A percentile compares a stretch with the other conserved stretches of the same genome.
These are phyloP conservation scores for Penicillium sp. DNA, from an alignment of 2,329 filamentous ascomycete species.

Conservation along the genomic window DNA sequence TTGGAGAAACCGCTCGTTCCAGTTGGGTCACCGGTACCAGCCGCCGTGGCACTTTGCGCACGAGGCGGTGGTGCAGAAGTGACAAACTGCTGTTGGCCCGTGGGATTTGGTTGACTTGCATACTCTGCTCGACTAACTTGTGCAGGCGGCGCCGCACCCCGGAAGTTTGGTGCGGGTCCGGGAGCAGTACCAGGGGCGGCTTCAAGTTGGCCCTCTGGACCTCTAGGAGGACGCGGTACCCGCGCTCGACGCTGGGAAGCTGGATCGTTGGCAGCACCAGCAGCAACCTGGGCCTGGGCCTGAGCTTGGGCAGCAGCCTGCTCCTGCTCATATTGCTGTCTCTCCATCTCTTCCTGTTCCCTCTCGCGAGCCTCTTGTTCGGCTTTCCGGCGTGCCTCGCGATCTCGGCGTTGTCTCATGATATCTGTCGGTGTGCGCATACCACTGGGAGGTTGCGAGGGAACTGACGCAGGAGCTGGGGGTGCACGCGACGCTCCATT, in stretches of 20 bases:
- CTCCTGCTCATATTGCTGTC: conserved; percentile 42
- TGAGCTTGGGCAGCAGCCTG: conserved; percentile 26
- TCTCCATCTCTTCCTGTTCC: conserved; percentile 54
- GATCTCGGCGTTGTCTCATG: conserved; percentile 80
- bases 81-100: conserved; percentile 20
- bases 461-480: conserved; percentile 54
- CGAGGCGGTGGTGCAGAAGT: conserved; percentile 27
- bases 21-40: conserved; percentile 16
- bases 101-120: conserved; percentile 15
- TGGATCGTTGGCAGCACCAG: conserved; percentile 34
- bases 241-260: conserved; percentile 28
- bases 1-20: conserved; percentile 22
- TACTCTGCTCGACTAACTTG: conserved; percentile 10
- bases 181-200: conserved; percentile 5
- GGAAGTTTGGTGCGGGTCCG: conserved; percentile 11
- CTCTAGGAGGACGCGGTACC: conserved; percentile 10
- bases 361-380: conserved; percentile 63
- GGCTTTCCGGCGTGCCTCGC: conserved; percentile 69
- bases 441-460: conserved; percentile 52
- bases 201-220: conserved; percentile 12
- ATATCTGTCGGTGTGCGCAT: conserved; percentile 86
- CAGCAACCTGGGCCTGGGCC: conserved; percentile 38
- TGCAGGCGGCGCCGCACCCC: conserved; percentile 9
- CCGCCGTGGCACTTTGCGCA: conserved; percentile 19
- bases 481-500: conserved; percentile 58